phyloP scores from a whole-genome alignment of 495 filamentous ascomycete genomes.

The Trichoderma orchidacearum region DNA sequence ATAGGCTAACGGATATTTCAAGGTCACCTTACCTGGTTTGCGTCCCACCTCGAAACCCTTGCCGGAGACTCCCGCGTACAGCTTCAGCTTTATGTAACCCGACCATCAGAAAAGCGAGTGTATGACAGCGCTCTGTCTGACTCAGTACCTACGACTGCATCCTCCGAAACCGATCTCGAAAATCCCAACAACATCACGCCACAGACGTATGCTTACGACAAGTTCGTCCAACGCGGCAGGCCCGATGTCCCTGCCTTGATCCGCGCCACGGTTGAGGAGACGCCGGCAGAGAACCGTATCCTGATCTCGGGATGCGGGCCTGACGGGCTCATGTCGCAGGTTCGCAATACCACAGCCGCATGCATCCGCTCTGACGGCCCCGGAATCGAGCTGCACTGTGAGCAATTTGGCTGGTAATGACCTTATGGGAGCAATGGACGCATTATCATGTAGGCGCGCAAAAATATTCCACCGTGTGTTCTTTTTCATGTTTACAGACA shows the following conservation, averaged over 20 bases:
- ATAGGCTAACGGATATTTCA: background rate
- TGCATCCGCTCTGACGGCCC: slow-evolving; percentile 34
- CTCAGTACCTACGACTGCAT: background rate
- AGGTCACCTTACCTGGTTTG: slow-evolving; percentile 35
- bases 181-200: background rate
- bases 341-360: slow-evolving; percentile 34
- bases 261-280: slow-evolving; percentile 21
- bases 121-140: background rate
- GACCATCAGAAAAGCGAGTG: slow-evolving; percentile 1
- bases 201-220: slow-evolving; percentile 5
- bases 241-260: slow-evolving; percentile 29
- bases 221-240: slow-evolving; percentile 17
- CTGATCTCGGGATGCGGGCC: slow-evolving; percentile 40
- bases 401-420: slow-evolving; percentile 40
- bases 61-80: slow-evolving; percentile 23
- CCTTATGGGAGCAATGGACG: background rate
- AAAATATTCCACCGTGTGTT: no score
- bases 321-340: slow-evolving; percentile 28
- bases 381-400: slow-evolving; percentile 37
- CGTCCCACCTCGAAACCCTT: slow-evolving; percentile 30
- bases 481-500: background rate
- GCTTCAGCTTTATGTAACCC: slow-evolving; percentile 28
- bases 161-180: background rate
- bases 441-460: no score
- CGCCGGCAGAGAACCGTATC: slow-evolving; percentile 25